These are phyloP conservation scores for Microcyclospora tardicrescens DNA, from an alignment of 2,329 filamentous ascomycete genomes.

Conservation along the genomic window DNA sequence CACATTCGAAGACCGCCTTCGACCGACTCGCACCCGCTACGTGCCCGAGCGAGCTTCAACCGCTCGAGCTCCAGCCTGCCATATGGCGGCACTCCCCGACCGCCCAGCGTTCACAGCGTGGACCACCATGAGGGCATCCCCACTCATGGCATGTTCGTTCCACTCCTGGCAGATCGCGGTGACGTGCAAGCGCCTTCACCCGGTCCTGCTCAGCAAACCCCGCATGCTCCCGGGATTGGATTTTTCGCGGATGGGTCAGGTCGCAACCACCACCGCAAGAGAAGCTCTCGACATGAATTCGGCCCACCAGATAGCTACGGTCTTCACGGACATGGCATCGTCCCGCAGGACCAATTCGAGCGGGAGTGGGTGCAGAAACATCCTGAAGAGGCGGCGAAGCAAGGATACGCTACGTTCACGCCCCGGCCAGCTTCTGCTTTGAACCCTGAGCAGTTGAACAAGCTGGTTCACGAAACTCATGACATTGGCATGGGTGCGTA, in stretches of 20 bases:
- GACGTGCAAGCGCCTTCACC: constrained; percentile 94
- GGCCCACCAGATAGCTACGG: constrained; percentile 84
- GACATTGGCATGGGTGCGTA: constrained; percentile 39
- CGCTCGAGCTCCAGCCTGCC: constrained; percentile 34
- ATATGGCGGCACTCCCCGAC: constrained; percentile 34
- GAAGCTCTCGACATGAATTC: constrained; percentile 57
- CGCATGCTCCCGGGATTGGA: constrained; percentile 33
- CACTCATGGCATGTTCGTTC: constrained; percentile 82
- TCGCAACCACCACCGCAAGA: constrained; percentile 52
- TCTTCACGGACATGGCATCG: constrained; percentile 72
- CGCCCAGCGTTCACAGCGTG: constrained; percentile 40
- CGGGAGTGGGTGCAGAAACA: constrained; percentile 89
- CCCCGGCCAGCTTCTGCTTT: constrained; percentile 64
- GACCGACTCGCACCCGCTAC: constrained; percentile 40
- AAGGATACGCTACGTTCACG: constrained; percentile 56
- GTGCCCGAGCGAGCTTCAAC: constrained; percentile 48
- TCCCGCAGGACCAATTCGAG: constrained; percentile 68
- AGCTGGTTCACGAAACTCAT: constrained; percentile 64
- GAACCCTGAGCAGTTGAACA: constrained; percentile 82
- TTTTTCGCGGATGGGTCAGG: constrained; percentile 41
- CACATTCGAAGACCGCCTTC: constrained; percentile 14
- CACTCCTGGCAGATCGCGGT: constrained; percentile 83
- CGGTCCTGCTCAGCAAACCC: constrained; percentile 37
- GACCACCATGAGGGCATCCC: constrained; percentile 73
- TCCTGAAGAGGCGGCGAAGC: constrained; percentile 66